Conservation (phyloP, 257 asterid genomes). For the Cinchona pubescens region DNA sequence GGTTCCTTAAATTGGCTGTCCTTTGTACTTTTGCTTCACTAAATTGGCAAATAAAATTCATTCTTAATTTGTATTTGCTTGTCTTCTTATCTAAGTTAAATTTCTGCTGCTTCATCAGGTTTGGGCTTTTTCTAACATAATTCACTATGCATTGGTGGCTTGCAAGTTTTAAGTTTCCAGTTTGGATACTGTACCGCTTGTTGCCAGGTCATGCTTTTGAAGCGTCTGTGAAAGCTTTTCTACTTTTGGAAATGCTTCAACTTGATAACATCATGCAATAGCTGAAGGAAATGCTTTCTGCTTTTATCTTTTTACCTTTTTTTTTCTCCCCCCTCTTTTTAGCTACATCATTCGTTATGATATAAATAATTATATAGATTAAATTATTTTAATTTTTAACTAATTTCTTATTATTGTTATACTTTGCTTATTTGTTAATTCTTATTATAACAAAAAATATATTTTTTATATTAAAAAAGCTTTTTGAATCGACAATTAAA, state of each 20-base stretch:
- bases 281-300: background rate
- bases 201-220: background rate
- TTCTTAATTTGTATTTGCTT: background rate
- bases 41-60: background rate
- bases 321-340: too few species aligned
- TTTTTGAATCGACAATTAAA: too few species aligned
- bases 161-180: background rate
- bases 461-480: too few species aligned
- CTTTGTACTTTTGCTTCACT: background rate
- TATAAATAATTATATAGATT: too few species aligned
- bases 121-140: background rate
- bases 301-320: too few species aligned
- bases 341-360: too few species aligned
- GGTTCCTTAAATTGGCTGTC: background rate
- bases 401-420: too few species aligned
- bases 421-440: too few species aligned
- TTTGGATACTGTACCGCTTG: background rate
- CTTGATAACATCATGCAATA: background rate
- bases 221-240: background rate
- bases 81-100: background rate
- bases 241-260: slow-evolving; percentile 2
- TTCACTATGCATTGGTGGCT: background rate
- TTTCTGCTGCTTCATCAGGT: background rate
- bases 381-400: too few species aligned
- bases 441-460: too few species aligned